Conservation (phyloP, 140 eudicot species). For the Cichorium intybus region DNA sequence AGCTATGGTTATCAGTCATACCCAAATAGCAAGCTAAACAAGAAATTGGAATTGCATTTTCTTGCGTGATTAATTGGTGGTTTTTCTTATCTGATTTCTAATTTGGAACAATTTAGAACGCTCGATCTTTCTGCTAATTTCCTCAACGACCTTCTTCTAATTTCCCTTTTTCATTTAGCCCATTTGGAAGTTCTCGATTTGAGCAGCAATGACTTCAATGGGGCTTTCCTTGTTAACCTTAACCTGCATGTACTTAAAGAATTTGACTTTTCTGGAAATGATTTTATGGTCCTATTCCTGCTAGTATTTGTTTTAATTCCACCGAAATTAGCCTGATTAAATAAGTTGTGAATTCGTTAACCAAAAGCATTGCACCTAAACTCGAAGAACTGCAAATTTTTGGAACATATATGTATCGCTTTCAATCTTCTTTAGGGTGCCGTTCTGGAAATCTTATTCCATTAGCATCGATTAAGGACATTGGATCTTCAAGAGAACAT, state of each 20-base stretch:
- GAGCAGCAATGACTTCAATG: constrained; percentile 50
- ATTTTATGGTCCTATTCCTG: constrained; percentile 45
- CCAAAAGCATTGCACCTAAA: constrained; percentile 36
- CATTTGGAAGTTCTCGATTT: constrained; percentile 48
- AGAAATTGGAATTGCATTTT: constrained; percentile 39
- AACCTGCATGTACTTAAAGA: constrained; percentile 35
- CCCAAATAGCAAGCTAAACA: constrained; percentile 62
- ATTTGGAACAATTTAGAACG: constrained; percentile 45
- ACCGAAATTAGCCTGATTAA: constrained; percentile 35
- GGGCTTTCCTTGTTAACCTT: constrained; percentile 31
- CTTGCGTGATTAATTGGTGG: constrained; percentile 40
- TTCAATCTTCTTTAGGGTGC: constrained; percentile 49
- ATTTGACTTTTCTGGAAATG: constrained; percentile 44
- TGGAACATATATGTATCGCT: too few species aligned
- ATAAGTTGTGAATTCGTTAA: constrained; percentile 32
- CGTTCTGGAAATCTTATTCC: constrained; percentile 49
- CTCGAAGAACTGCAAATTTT: constrained; percentile 41
- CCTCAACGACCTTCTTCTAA: constrained; percentile 43
- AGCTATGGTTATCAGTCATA: constrained; percentile 67
- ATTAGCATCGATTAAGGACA: constrained; percentile 22
- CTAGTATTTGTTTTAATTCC: constrained; percentile 47
- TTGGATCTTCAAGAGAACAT: constrained; percentile 48
- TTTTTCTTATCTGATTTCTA: constrained; percentile 37
- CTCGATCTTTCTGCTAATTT: constrained; percentile 58
- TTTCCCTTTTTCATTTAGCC: constrained; percentile 36